phyloP scores from a whole-genome alignment of 164 flowering plant species.

The Tetrastigma voinierianum region DNA sequence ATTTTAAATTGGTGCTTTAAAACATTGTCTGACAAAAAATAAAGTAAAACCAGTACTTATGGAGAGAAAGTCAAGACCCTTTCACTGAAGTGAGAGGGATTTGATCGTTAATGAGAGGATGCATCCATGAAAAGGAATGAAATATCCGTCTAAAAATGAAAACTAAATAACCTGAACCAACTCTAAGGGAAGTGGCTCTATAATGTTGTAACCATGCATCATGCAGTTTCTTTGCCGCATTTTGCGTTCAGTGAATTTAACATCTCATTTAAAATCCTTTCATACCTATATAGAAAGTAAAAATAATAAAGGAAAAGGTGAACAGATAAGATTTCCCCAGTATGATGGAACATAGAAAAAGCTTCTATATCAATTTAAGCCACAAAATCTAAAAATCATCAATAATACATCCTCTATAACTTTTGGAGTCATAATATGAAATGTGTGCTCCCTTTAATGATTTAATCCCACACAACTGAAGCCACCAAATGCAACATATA shows the following conservation, averaged over 20 bases:
- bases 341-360: background rate
- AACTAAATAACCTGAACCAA: slow-evolving; percentile 75
- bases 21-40: no score
- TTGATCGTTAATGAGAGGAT: slow-evolving; percentile 85
- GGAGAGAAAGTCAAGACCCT: background rate
- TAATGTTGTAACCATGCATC: slow-evolving; percentile 70
- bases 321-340: background rate
- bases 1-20: no score
- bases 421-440: no score
- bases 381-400: background rate
- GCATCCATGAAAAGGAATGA: slow-evolving; percentile 90
- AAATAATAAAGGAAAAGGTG: background rate
- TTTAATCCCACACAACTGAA: no score
- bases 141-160: slow-evolving; percentile 88
- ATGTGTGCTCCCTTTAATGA: no score
- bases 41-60: no score
- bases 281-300: slow-evolving; percentile 61
- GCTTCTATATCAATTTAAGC: no score
- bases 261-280: slow-evolving; percentile 84
- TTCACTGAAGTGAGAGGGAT: slow-evolving; percentile 82
- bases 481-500: no score
- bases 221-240: slow-evolving; percentile 68
- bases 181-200: slow-evolving; percentile 62
- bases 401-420: no score
- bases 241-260: slow-evolving; percentile 86